Percentiles rank a stretch among this genome's conserved stretches.
Conservation (phyloP, 129 eudicot genomes). For the Artemisia argyi region DNA sequence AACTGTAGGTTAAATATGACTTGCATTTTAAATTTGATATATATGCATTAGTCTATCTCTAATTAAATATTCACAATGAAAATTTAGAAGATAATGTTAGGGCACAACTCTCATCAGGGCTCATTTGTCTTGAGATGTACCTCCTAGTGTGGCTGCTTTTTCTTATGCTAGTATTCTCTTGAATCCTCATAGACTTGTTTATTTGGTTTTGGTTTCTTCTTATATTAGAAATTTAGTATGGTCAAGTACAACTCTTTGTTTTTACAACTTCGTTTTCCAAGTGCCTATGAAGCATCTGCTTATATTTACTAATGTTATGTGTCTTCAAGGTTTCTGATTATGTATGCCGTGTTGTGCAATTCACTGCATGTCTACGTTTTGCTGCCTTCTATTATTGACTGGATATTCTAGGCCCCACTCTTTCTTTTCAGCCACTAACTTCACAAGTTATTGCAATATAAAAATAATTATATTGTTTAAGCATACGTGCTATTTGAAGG, state of each 20-base stretch:
- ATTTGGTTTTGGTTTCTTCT: background rate
- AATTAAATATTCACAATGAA: background rate
- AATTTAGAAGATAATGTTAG: slow-evolving; percentile 2
- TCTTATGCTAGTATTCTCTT: background rate
- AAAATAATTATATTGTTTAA: slow-evolving; percentile 1
- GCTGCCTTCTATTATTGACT: background rate
- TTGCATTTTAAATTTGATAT: background rate
- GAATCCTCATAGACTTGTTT: background rate
- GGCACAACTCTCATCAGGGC: background rate
- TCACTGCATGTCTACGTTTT: slow-evolving; percentile 1
- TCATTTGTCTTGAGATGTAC: slow-evolving; percentile 10
- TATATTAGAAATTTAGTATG: background rate
- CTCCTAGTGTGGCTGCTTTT: slow-evolving; percentile 8
- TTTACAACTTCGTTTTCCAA: background rate
- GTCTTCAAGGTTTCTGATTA: slow-evolving; percentile 17
- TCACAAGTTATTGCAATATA: slow-evolving; percentile 2
- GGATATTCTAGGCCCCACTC: background rate
- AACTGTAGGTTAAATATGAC: background rate
- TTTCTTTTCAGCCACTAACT: background rate
- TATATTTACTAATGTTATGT: background rate
- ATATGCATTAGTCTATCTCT: slow-evolving; percentile 13
- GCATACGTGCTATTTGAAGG: slow-evolving; percentile 8
- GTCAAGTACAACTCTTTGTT: background rate
- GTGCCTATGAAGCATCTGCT: slow-evolving; percentile 6
- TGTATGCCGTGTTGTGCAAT: background rate